Evolutionary conservation across 2,329 filamentous ascomycete species (phyloP).

Genomic region (Exophiala xenobiotica): DNA sequence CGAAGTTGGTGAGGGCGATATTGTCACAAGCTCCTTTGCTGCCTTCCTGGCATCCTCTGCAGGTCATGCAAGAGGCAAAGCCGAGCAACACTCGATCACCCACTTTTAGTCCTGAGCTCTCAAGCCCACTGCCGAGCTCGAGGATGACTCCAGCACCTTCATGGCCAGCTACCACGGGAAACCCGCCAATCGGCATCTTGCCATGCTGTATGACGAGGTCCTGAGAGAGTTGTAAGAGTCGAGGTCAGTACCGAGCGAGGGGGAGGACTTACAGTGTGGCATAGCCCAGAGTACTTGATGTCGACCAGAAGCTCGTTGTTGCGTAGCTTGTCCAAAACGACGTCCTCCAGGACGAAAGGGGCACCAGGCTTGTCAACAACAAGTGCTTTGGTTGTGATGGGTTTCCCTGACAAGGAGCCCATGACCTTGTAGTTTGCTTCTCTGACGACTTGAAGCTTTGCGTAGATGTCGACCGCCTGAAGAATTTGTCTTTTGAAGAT

Average conservation of each 20-base stretch:
- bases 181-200: constrained; percentile 39
- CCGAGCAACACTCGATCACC: constrained; percentile 78
- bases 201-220: constrained; percentile 32
- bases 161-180: constrained; percentile 63
- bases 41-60: background rate
- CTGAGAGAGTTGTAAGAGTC: constrained; percentile 15
- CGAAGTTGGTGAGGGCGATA: constrained; percentile 7
- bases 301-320: constrained; percentile 88
- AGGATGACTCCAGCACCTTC: constrained; percentile 56
- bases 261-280: constrained; percentile 65
- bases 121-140: constrained; percentile 50
- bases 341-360: constrained; percentile 54
- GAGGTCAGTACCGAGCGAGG: background rate
- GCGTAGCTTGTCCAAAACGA: constrained; percentile 69
- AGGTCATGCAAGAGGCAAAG: constrained; percentile 5
- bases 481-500: constrained; percentile 9
- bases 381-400: constrained; percentile 55
- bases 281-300: constrained; percentile 84
- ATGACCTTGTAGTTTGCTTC: too few species aligned
- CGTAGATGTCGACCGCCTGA: constrained; percentile 33
- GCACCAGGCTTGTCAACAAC: constrained; percentile 78
- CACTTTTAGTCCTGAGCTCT: constrained; percentile 64
- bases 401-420: background rate
- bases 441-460: constrained; percentile 44
- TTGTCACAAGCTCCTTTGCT: constrained; percentile 6